phyloP scores from a whole-genome alignment of 192 early-diverging fungal species.

The Funneliformis geosporum region DNA sequence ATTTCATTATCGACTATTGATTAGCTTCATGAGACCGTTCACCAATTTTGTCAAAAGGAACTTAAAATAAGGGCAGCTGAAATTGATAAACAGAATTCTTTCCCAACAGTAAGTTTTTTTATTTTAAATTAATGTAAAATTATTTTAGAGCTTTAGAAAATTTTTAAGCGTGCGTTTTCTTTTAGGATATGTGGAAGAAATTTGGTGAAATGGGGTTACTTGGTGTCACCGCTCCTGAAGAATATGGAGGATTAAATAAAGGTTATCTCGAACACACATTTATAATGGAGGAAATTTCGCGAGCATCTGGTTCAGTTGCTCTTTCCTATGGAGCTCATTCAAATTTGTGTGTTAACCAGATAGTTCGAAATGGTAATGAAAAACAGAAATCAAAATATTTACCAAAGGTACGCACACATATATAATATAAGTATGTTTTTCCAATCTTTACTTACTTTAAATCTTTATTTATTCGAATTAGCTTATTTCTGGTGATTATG shows the following conservation, averaged over 20 bases:
- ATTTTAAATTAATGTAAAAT: not conserved
- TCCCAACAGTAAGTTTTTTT: slow-evolving; percentile 66
- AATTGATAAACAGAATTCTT: slow-evolving; percentile 85
- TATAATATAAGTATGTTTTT: too few relatives aligned
- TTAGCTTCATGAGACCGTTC: slow-evolving; percentile 72
- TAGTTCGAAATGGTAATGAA: slow-evolving; percentile 85
- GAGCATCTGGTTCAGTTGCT: slow-evolving; percentile 87
- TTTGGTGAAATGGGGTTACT: slow-evolving; percentile 95
- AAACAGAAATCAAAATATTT: slow-evolving; percentile 89
- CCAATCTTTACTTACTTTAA: too few relatives aligned
- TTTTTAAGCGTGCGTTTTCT: not conserved
- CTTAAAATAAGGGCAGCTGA: slow-evolving; percentile 74
- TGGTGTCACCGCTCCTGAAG: slow-evolving; percentile 84
- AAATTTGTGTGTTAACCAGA: slow-evolving; percentile 97
- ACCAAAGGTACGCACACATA: slow-evolving; percentile 57
- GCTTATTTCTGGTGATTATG: slow-evolving; percentile 82
- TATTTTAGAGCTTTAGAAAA: not conserved
- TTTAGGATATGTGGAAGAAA: slow-evolving; percentile 92
- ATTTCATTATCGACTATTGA: not conserved
- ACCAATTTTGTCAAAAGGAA: slow-evolving; percentile 78
- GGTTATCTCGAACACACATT: slow-evolving; percentile 91
- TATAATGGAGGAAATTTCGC: slow-evolving; percentile 91
- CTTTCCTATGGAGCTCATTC: slow-evolving; percentile 95
- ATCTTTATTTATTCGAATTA: slow-evolving; percentile 19
- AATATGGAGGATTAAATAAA: slow-evolving; percentile 86